These are phyloP conservation scores for Murraya koenigii DNA, from an alignment of 345 rosid genomes.

Conservation along the genomic window DNA sequence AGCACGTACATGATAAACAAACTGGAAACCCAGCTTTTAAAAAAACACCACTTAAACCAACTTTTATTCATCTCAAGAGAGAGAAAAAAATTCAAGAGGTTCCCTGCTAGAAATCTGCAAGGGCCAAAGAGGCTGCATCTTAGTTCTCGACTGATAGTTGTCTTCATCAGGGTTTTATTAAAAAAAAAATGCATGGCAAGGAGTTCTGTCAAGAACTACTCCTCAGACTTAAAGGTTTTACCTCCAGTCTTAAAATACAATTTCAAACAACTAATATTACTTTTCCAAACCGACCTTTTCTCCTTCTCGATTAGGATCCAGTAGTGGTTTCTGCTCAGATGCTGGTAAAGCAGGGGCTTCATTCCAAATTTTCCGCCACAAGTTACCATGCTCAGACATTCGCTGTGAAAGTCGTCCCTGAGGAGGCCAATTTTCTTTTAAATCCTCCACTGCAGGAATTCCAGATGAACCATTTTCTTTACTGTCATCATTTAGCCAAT, in stretches of 20 bases:
- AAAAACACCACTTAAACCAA: background rate
- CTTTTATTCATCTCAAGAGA: background rate
- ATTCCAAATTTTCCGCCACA: slow-evolving; percentile 90
- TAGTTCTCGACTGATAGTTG: background rate
- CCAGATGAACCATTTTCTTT: slow-evolving; percentile 38
- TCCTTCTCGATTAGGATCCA: slow-evolving; percentile 90
- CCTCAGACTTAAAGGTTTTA: too few species aligned
- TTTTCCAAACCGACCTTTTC: slow-evolving; percentile 61
- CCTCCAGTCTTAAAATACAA: too few species aligned
- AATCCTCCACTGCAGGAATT: slow-evolving; percentile 27
- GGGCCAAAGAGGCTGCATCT: background rate
- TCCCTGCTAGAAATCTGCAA: background rate
- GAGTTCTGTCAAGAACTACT: too few species aligned
- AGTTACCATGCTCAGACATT: slow-evolving; percentile 89
- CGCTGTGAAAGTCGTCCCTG: slow-evolving; percentile 80
- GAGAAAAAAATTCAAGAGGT: background rate
- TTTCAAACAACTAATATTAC: too few species aligned
- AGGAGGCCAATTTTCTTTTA: slow-evolving; percentile 81
- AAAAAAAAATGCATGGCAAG: too few species aligned
- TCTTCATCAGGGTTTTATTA: background rate
- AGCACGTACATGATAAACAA: background rate
- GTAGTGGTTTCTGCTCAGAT: slow-evolving; percentile 82
- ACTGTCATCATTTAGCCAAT: slow-evolving; percentile 61
- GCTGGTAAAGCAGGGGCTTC: slow-evolving; percentile 72
- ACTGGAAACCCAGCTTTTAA: background rate